These are phyloP conservation scores for Cryptococcus sp. DNA, from an alignment of 1,284 basidiomycete genomes.

Conservation along the genomic window DNA sequence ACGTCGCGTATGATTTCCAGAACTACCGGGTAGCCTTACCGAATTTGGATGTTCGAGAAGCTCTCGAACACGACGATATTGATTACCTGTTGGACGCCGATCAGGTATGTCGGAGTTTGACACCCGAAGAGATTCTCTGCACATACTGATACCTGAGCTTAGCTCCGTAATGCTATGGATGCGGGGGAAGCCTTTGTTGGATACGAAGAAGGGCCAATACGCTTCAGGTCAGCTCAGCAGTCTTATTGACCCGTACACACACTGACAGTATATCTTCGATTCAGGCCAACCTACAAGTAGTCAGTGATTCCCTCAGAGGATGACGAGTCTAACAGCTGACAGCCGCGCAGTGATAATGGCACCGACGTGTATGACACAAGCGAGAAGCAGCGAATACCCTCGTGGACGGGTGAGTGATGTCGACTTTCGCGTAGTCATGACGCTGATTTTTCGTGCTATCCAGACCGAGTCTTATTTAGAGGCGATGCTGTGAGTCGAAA, in stretches of 20 bases:
- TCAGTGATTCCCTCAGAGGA: constrained; percentile 8
- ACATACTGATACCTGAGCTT: not conserved
- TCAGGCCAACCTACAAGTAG: constrained; percentile 55
- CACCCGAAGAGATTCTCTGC: not conserved
- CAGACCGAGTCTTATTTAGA: constrained; percentile 88
- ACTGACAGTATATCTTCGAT: not conserved
- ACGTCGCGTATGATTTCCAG: constrained; percentile 14
- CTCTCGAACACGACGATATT: constrained; percentile 66
- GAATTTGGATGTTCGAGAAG: constrained; percentile 72
- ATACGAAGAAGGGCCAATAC: constrained; percentile 83
- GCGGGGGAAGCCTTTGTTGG: constrained; percentile 71
- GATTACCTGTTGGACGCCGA: constrained; percentile 76
- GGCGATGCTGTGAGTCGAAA: constrained; percentile 64
- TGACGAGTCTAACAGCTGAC: constrained; percentile 5
- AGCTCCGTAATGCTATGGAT: constrained; percentile 74
- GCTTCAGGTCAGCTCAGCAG: constrained; percentile 60
- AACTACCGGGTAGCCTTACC: constrained; percentile 92
- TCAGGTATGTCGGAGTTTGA: constrained; percentile 61
- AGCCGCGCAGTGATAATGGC: constrained; percentile 51
- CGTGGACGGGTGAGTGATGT: constrained; percentile 79
- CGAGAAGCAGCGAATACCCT: constrained; percentile 94
- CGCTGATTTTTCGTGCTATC: constrained; percentile 1
- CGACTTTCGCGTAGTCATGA: not conserved
- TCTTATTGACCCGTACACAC: not conserved
- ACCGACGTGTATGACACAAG: constrained; percentile 88